Conservation (phyloP, 768 basidiomycete genomes). For the Ramaria sp. region DNA sequence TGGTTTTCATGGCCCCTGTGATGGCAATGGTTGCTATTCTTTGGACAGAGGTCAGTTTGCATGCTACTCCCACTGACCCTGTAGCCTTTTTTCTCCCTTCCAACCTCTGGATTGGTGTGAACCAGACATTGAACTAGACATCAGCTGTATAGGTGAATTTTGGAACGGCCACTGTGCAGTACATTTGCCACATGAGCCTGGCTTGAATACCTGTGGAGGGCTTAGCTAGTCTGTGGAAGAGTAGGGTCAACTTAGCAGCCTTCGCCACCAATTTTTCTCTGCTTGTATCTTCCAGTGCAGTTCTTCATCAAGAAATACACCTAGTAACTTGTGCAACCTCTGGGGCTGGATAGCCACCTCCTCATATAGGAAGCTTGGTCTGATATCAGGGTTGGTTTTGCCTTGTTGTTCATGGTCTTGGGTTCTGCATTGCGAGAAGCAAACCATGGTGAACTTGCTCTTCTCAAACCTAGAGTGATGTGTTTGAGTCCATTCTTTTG, state of each 20-base stretch:
- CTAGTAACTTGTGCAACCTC: too few species aligned
- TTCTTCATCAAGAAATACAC: too few species aligned
- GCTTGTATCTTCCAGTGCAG: background rate
- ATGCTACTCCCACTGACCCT: background rate
- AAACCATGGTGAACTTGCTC: too few species aligned
- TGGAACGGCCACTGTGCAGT: conserved; percentile 13
- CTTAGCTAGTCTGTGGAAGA: background rate
- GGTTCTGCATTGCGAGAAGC: too few species aligned
- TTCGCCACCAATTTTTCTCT: conserved; percentile 9
- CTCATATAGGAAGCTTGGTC: too few species aligned
- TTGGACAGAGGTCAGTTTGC: background rate
- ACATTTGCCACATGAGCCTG: conserved; percentile 11
- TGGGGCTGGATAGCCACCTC: too few species aligned
- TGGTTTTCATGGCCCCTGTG: conserved; percentile 10
- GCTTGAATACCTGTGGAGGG: background rate
- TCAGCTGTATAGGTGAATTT: conserved; percentile 14
- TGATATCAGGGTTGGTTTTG: too few species aligned
- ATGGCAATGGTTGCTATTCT: conserved; percentile 1
- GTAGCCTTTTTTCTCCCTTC: too few species aligned
- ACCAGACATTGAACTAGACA: too few species aligned
- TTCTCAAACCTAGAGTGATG: too few species aligned
- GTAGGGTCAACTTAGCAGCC: conserved; percentile 6
- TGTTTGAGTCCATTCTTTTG: too few species aligned
- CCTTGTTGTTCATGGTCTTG: too few species aligned
- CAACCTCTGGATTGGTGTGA: background rate